These are phyloP conservation scores for Chlamydomonas incerta DNA, from an alignment of 139 green algal species.

Conservation along the genomic window DNA sequence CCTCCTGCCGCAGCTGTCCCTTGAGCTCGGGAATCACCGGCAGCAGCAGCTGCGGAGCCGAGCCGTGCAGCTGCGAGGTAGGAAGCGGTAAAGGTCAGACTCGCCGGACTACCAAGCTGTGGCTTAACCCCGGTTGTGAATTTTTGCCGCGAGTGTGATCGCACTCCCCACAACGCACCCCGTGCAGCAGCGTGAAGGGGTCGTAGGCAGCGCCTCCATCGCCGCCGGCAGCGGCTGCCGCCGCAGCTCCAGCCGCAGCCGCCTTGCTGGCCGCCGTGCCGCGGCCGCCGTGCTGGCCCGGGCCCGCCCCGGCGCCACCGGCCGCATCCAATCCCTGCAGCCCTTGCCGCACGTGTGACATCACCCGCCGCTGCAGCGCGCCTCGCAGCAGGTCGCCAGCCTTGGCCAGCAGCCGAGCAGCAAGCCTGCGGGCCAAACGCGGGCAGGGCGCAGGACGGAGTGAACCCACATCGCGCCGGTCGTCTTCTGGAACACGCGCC, in stretches of 20 bases:
- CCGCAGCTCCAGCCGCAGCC: background rate
- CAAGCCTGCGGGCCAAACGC: constrained; percentile 5
- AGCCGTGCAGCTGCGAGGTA: constrained; percentile 13
- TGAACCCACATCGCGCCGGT: too few relatives aligned
- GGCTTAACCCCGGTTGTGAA: too few relatives aligned
- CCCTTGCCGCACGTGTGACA: constrained; percentile 72
- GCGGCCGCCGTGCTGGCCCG: background rate
- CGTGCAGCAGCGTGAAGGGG: constrained; percentile 7
- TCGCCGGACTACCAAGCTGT: too few relatives aligned
- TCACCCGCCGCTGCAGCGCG: constrained; percentile 74
- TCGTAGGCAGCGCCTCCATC: background rate
- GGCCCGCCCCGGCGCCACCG: background rate
- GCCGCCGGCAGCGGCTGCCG: background rate
- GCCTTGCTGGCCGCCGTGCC: background rate
- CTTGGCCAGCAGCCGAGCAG: constrained; percentile 14
- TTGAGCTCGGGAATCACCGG: constrained; percentile 31
- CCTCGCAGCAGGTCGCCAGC: constrained; percentile 39
- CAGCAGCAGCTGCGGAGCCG: constrained; percentile 37
- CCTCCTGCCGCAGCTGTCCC: constrained; percentile 31
- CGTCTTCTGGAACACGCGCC: too few relatives aligned
- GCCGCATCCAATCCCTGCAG: constrained; percentile 52
- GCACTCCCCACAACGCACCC: background rate
- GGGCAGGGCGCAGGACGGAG: too few relatives aligned
- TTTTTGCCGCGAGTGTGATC: too few relatives aligned
- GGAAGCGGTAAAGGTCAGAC: background rate